phyloP scores from a whole-genome alignment of 805 yeast species.

The Metahyphopichia silvanorum region DNA sequence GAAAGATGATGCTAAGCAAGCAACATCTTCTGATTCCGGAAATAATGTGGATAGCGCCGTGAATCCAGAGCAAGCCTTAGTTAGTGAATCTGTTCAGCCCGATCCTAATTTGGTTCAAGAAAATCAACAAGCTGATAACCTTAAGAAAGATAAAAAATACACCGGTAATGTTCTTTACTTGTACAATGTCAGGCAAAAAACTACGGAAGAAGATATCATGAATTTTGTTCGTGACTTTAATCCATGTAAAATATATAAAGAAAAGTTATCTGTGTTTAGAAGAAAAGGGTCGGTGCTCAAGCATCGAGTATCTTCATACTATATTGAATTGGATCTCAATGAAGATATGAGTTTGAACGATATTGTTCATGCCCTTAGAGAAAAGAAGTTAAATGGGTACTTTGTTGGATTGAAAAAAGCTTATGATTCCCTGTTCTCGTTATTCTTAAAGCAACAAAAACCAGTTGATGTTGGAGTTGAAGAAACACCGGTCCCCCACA shows the following conservation, averaged over 20 bases:
- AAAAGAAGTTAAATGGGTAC: background rate
- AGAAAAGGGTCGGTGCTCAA: background rate
- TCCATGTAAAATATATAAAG: constrained; percentile 43
- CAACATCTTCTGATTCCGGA: constrained; percentile 1
- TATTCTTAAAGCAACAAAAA: too few species aligned
- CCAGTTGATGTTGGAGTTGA: too few species aligned
- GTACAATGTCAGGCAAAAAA: constrained; percentile 32
- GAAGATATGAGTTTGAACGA: background rate
- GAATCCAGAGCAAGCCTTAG: constrained; percentile 2
- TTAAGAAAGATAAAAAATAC: too few species aligned
- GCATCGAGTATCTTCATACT: background rate
- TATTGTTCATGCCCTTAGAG: background rate
- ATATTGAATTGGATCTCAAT: background rate
- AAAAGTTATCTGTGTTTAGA: background rate
- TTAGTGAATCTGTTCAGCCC: too few species aligned
- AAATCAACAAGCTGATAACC: background rate
- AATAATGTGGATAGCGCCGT: background rate
- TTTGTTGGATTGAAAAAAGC: background rate
- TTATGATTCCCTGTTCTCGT: too few species aligned
- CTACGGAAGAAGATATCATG: constrained; percentile 43
- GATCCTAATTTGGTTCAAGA: constrained; percentile 4
- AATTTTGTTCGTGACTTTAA: constrained; percentile 42
- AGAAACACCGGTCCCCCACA: too few species aligned
- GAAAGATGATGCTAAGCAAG: constrained; percentile 1
- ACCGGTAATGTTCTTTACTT: too few species aligned